Base-by-base conservation (phyloP, 345 rosid species). In the Linum lewisii region DNA sequence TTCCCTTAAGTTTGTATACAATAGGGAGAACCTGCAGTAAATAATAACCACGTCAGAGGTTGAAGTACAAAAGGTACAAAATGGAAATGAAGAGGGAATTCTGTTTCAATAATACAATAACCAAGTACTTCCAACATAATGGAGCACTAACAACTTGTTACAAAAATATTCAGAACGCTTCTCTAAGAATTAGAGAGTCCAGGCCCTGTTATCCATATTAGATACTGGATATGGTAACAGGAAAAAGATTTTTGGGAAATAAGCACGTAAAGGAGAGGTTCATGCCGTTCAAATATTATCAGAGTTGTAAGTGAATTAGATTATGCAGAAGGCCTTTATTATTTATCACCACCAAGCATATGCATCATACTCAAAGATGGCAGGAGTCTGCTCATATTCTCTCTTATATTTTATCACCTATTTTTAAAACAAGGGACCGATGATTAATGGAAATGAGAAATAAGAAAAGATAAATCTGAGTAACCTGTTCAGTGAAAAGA, bases 1-100 rank as follows among this genome's bases (percentile, higher is more conserved):
- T 38, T 15, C 59, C 62, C 23, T 18, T 56, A 24, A 71, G 56
- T 59, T 75, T 65, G 53, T 65, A 53, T 16, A 65, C 70, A 59
- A 75, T 63, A 54, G 60, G 36, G 59, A 75, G 68, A 38, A 75
- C 79, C 79, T 75, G 73, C 66, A 74, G 6, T 18, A 34, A 34
- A 11, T 21, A 34, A 58, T 24, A 38, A 51, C 59, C 16, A 21
- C 10, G 47, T 63, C 63, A 59, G 66, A 54, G 51, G 59, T 45
- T 38, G 58, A 42, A 58, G 0, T 13, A 42, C 37, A 59, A 53
- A 6, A 6, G 34, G 34, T 29, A 23, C 11, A 22, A 20, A 62
- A 7, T 26, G 23, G 51, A 29, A 4, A 9, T 26, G 16, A 51
- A 26, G 37, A 60, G 54, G 24, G 20, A 60, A 21, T 18, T 32